phyloP scores from a whole-genome alignment of 2,329 filamentous ascomycete genomes.

The Exophiala sp. region DNA sequence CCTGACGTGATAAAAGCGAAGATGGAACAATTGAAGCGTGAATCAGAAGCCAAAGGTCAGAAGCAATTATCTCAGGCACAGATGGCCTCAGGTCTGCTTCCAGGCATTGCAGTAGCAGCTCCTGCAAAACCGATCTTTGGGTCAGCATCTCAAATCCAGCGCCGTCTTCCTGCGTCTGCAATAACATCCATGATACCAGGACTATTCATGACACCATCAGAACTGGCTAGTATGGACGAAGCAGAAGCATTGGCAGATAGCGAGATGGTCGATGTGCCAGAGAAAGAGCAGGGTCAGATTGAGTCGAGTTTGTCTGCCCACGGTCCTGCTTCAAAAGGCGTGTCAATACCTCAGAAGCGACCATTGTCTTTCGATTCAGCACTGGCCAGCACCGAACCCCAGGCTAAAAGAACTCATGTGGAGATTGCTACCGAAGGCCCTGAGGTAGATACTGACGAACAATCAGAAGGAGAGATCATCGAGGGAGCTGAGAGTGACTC shows the following conservation, averaged over 20 bases:
- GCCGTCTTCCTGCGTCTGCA: conserved; percentile 8
- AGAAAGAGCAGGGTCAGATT: background rate
- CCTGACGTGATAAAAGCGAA: conserved; percentile 76
- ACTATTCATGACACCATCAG: conserved; percentile 46
- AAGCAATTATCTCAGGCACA: too few species aligned
- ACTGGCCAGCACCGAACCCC: background rate
- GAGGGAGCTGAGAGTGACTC: conserved; percentile 14
- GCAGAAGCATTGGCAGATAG: background rate
- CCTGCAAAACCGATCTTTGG: background rate
- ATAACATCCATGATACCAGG: conserved; percentile 48
- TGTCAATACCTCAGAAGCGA: conserved; percentile 5
- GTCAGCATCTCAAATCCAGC: conserved; percentile 2
- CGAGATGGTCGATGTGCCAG: background rate
- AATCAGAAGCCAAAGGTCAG: conserved; percentile 33
- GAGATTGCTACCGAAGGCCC: conserved; percentile 26
- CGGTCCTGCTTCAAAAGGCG: background rate
- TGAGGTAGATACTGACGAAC: conserved; percentile 8
- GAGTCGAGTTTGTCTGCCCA: background rate
- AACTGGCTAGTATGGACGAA: conserved; percentile 9
- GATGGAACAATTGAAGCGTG: conserved; percentile 68
- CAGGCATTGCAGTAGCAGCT: too few species aligned
- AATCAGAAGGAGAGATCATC: conserved; percentile 21
- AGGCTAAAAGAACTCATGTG: conserved; percentile 7
- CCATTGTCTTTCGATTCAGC: conserved; percentile 4
- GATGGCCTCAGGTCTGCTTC: too few species aligned